Conservation (phyloP, 2,329 filamentous ascomycete genomes). For the Ciborinia camelliae region DNA sequence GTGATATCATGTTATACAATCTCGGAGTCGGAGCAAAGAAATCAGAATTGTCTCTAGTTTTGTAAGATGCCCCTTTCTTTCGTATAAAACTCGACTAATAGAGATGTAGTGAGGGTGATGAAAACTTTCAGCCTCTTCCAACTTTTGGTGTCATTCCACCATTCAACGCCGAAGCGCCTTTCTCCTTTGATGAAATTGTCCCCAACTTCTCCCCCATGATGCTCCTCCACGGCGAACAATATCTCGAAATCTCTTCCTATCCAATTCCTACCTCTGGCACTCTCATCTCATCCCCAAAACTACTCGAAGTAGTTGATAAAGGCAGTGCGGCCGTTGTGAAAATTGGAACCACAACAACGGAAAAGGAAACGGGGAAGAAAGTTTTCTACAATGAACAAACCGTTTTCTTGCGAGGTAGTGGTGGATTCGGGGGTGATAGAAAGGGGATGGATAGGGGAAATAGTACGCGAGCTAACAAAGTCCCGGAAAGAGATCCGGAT, state of each 20-base stretch:
- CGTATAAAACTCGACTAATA: neutral
- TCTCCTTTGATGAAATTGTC: conserved; percentile 75
- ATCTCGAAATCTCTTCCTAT: conserved; percentile 88
- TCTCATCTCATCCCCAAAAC: conserved; percentile 70
- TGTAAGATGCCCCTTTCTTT: conserved; percentile 43
- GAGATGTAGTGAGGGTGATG: conserved; percentile 64
- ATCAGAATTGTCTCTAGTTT: conserved; percentile 81
- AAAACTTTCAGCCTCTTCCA: conserved; percentile 89
- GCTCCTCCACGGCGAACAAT: conserved; percentile 98
- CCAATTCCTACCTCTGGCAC: conserved; percentile 83
- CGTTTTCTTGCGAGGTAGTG: conserved; percentile 87
- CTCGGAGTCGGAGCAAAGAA: conserved; percentile 89
- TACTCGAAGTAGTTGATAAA: conserved; percentile 96
- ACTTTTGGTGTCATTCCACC: conserved; percentile 97
- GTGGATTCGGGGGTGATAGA: conserved; percentile 81
- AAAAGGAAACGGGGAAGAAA: conserved; percentile 81
- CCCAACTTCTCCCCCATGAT: conserved; percentile 98
- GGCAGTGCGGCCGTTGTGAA: conserved; percentile 83
- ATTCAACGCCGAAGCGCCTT: conserved; percentile 80
- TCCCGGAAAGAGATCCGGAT: conserved; percentile 75
- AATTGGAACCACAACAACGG: conserved; percentile 74
- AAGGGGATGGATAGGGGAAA: conserved; percentile 76
- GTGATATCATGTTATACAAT: conserved; percentile 92
- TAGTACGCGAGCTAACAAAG: conserved; percentile 73
- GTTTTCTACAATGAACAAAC: conserved; percentile 96